Conservation (phyloP, 345 rosid genomes). For the Aegle marmelos region DNA sequence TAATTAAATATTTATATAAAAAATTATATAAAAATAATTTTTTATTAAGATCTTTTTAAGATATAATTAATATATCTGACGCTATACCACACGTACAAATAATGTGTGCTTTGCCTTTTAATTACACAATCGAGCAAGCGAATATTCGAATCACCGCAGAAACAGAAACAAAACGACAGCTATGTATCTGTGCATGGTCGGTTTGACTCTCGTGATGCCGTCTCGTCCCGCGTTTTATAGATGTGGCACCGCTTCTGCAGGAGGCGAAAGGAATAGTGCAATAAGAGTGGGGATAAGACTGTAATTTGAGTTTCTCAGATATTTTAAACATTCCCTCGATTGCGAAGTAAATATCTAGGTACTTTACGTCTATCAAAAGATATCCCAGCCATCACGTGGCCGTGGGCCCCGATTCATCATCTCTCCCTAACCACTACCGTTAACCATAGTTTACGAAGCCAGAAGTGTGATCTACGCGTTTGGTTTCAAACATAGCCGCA, state of each 20-base stretch:
- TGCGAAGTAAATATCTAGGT: background rate
- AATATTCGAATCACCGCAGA: background rate
- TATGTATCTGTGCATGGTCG: background rate
- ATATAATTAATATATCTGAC: no score
- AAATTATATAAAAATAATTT: no score
- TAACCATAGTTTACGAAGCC: background rate
- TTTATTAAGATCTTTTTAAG: no score
- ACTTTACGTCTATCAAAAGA: background rate
- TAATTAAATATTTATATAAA: no score
- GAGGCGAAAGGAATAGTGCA: background rate
- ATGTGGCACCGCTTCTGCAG: background rate
- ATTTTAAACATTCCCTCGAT: background rate
- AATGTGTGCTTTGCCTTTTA: no score
- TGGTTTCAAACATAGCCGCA: background rate
- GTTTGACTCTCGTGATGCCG: background rate
- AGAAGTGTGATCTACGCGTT: background rate
- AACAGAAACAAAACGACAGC: background rate
- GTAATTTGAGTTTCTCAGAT: background rate
- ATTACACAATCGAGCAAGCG: no score
- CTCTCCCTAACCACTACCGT: background rate
- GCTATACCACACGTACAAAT: no score
- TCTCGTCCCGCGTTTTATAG: background rate
- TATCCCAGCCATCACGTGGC: background rate
- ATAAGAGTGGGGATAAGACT: background rate
- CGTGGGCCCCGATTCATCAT: background rate